Evolutionary conservation across 176 grass and related monocot genomes (phyloP).

Genomic region (Bonia amplexicaulis): DNA sequence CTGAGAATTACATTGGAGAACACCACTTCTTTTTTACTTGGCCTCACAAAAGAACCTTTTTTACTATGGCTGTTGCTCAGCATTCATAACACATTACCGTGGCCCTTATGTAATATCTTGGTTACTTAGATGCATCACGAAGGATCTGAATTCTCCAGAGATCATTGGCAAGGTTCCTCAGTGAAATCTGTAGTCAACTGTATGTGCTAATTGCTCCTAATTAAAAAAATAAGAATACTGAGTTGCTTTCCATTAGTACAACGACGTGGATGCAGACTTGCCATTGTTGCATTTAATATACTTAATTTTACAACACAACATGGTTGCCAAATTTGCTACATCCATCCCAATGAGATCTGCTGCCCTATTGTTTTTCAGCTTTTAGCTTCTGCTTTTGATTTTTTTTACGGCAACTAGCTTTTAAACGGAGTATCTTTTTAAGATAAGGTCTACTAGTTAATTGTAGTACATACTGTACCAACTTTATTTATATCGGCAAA

Average conservation of each 20-base stretch:
- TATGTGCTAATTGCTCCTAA: background rate
- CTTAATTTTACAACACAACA: background rate
- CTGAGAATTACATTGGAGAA: background rate
- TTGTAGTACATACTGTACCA: too few species aligned
- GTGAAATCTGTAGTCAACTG: background rate
- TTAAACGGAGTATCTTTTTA: too few species aligned
- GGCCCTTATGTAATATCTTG: background rate
- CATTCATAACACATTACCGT: background rate
- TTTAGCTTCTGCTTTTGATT: too few species aligned
- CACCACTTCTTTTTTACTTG: background rate
- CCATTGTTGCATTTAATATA: background rate
- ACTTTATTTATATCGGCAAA: too few species aligned
- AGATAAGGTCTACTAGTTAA: too few species aligned
- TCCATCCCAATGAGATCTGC: background rate
- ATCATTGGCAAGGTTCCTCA: background rate
- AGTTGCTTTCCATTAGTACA: background rate
- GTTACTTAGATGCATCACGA: background rate
- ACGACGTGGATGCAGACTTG: background rate
- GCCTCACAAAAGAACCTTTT: background rate
- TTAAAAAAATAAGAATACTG: background rate
- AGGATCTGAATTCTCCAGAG: background rate
- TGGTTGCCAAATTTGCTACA: background rate
- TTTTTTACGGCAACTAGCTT: too few species aligned
- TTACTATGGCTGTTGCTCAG: background rate
- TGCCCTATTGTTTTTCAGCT: too few species aligned